phyloP scores from a whole-genome alignment of 495 filamentous ascomycete genomes.

The Xylaria venustula region DNA sequence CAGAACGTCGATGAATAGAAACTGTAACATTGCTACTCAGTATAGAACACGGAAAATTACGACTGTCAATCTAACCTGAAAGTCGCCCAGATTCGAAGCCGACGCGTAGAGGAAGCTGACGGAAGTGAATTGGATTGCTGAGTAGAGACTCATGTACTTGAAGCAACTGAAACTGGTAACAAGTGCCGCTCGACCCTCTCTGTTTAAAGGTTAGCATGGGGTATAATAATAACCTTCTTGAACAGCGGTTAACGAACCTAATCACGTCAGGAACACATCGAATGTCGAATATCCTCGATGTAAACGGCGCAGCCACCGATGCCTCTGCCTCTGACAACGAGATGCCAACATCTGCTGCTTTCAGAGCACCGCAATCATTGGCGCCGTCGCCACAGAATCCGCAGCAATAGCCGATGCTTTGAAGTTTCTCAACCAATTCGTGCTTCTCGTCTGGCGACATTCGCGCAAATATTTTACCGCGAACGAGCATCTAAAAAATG shows the following conservation, averaged over 20 bases:
- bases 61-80: constrained; percentile 59
- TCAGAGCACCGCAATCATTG: constrained; percentile 96
- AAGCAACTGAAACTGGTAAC: constrained; percentile 99
- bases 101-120: constrained; percentile 97
- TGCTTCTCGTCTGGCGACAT: constrained; percentile 99
- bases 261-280: constrained; percentile 95
- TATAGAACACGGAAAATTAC: background rate
- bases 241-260: constrained; percentile 39
- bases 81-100: constrained; percentile 94
- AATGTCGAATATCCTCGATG: constrained; percentile 92
- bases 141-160: constrained; percentile 99
- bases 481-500: constrained; percentile 81
- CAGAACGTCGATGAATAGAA: constrained; percentile 89
- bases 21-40: constrained; percentile 45
- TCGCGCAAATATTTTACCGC: constrained; percentile 90
- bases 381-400: constrained; percentile 98
- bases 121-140: constrained; percentile 97
- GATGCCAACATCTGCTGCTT: constrained; percentile 98
- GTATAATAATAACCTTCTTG: background rate
- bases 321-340: constrained; percentile 97
- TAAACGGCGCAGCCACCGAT: constrained; percentile 96
- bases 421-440: constrained; percentile 94
- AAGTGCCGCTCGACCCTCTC: constrained; percentile 89
- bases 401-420: constrained; percentile 92
- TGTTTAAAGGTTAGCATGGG: constrained; percentile 22